phyloP scores from a whole-genome alignment of 2,329 filamentous ascomycete species.

The Teratosphaeria epicoccoides region DNA sequence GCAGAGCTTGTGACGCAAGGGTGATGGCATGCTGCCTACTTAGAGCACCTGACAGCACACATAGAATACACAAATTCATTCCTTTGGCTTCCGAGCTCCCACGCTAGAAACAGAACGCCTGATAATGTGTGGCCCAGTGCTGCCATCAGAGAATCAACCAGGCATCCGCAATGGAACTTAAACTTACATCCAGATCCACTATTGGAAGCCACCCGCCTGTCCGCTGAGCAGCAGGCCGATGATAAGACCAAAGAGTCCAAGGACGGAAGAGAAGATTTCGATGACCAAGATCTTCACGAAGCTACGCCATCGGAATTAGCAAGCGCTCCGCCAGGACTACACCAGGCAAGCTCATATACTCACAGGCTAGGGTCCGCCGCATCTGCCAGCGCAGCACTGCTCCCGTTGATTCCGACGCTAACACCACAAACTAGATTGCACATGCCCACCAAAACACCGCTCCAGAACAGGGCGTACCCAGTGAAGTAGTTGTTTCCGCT shows the following conservation, averaged over 20 bases:
- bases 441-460: slow-evolving; percentile 82
- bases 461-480: slow-evolving; percentile 92
- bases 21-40: no score
- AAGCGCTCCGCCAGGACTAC: not conserved
- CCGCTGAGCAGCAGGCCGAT: slow-evolving; percentile 79
- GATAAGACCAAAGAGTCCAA: slow-evolving; percentile 93
- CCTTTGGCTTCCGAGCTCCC: not conserved
- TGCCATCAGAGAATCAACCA: not conserved
- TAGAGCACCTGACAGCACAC: not conserved
- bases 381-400: slow-evolving; percentile 89
- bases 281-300: slow-evolving; percentile 99
- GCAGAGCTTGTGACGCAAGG: no score
- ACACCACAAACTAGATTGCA: slow-evolving; percentile 96
- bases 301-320: slow-evolving; percentile 35
- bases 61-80: not conserved
- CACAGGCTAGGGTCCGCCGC: slow-evolving; percentile 84
- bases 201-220: slow-evolving; percentile 47
- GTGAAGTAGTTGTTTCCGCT: slow-evolving; percentile 80
- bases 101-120: not conserved
- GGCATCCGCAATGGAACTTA: not conserved
- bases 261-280: slow-evolving; percentile 96
- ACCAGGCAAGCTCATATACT: slow-evolving; percentile 28
- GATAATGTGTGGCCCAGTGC: not conserved
- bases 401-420: slow-evolving; percentile 95
- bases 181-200: no score